These are phyloP conservation scores for Marchantia paleacea DNA, from an alignment of 225 moss, liverwort and hornwort species.

Conservation along the genomic window DNA sequence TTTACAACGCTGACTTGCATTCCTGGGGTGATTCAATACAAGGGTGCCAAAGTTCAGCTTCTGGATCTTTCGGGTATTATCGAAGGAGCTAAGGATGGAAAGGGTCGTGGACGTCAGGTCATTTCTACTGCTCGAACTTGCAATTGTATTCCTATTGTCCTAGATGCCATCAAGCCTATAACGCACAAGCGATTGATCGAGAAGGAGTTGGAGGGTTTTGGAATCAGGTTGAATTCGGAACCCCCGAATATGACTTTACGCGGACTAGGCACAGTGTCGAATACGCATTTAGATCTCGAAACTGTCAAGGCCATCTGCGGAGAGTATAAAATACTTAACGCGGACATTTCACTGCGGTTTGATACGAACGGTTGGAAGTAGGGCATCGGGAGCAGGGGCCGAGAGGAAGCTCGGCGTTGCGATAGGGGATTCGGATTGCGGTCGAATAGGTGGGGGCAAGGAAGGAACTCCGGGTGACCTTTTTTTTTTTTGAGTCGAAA, in stretches of 20 bases:
- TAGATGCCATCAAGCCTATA: conserved; percentile 95
- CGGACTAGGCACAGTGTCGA: conserved; percentile 78
- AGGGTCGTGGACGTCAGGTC: conserved; percentile 93
- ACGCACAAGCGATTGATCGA: conserved; percentile 91
- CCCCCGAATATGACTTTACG: conserved; percentile 82
- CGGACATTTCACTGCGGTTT: conserved; percentile 76
- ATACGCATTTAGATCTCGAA: conserved; percentile 73
- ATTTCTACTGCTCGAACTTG: conserved; percentile 93
- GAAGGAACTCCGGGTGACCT: too few species aligned
- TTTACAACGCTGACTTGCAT: too few species aligned
- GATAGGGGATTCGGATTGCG: too few species aligned
- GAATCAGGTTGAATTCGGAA: conserved; percentile 82
- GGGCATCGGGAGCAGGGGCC: too few species aligned
- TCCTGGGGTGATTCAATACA: too few species aligned
- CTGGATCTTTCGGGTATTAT: too few species aligned
- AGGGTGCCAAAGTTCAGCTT: too few species aligned
- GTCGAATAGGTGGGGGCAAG: too few species aligned
- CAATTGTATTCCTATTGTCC: conserved; percentile 85
- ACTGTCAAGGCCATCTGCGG: conserved; percentile 96
- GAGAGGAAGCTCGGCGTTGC: too few species aligned
- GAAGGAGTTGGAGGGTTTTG: conserved; percentile 93
- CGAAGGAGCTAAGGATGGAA: too few species aligned
- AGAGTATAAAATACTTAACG: conserved; percentile 91
- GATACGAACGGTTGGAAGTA: too few species aligned
- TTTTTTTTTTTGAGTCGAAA: too few species aligned